Percentiles rank a stretch among this genome's conserved stretches.
Evolutionary conservation across 805 yeast species (phyloP).

Genomic region (Candida insectorum): DNA sequence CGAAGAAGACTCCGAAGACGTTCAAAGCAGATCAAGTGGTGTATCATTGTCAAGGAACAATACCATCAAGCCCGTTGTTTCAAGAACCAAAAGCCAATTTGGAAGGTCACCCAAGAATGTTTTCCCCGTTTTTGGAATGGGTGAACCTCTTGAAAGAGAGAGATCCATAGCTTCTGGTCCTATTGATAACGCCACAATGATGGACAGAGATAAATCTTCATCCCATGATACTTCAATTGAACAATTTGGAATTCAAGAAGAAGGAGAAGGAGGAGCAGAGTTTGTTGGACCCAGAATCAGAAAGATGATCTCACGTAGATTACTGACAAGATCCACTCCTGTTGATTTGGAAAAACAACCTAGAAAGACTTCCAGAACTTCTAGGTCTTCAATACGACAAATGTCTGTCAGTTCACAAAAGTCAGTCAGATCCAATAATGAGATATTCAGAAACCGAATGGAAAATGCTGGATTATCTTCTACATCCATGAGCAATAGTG

Average conservation of each 20-base stretch:
- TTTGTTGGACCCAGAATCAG: slow-evolving; percentile 9
- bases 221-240: slow-evolving; percentile 1
- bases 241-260: slow-evolving; percentile 1
- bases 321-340: slow-evolving; percentile 1
- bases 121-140: slow-evolving; percentile 80
- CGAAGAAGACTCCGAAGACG: slow-evolving; percentile 3
- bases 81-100: neutral
- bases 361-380: neutral
- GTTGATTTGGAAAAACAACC: slow-evolving; percentile 1
- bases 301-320: slow-evolving; percentile 5
- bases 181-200: neutral
- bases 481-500: slow-evolving; percentile 13
- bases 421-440: slow-evolving; percentile 7
- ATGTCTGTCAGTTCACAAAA: slow-evolving; percentile 10
- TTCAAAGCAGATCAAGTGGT: slow-evolving; percentile 1
- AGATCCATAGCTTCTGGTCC: slow-evolving; percentile 47
- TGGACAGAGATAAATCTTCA: no score
- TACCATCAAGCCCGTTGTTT: neutral
- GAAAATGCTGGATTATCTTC: slow-evolving; percentile 14
- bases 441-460: slow-evolving; percentile 10
- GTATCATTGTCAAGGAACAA: neutral
- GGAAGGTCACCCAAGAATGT: slow-evolving; percentile 66
- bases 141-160: slow-evolving; percentile 56
- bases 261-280: slow-evolving; percentile 7
- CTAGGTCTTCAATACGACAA: slow-evolving; percentile 3